These are phyloP conservation scores for Penicillium janthinellum DNA, from an alignment of 2,329 filamentous ascomycete species.

Conservation along the genomic window DNA sequence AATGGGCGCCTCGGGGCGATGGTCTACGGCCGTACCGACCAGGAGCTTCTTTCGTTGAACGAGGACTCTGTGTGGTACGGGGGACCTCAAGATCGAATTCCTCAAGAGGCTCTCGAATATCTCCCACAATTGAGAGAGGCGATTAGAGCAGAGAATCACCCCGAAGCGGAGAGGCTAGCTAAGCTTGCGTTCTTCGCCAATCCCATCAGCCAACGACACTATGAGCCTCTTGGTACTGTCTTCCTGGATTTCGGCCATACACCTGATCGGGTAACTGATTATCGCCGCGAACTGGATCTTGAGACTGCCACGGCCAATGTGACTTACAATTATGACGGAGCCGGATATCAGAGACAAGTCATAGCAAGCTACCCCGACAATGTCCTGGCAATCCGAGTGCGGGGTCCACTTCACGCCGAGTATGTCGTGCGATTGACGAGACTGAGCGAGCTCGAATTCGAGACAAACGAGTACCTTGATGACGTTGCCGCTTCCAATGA, in stretches of 20 bases:
- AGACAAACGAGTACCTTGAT: conserved; percentile 50
- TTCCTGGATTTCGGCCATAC: conserved; percentile 47
- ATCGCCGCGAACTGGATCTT: conserved; percentile 47
- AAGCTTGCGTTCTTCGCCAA: conserved; percentile 49
- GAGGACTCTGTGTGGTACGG: conserved; percentile 55
- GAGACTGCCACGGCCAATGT: conserved; percentile 40
- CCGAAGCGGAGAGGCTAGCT: conserved; percentile 47
- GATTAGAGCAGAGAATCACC: conserved; percentile 45
- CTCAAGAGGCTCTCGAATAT: conserved; percentile 41
- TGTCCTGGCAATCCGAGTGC: conserved; percentile 41
- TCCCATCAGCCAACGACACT: conserved; percentile 51
- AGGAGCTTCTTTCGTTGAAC: conserved; percentile 51
- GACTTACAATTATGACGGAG: conserved; percentile 40
- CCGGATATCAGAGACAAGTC: conserved; percentile 40
- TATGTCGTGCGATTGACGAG: conserved; percentile 38
- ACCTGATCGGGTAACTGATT: conserved; percentile 30
- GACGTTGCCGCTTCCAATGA: conserved; percentile 33
- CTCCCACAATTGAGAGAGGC: conserved; percentile 44
- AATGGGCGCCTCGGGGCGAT: conserved; percentile 53
- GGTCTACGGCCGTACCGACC: conserved; percentile 49
- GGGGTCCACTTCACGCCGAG: conserved; percentile 25
- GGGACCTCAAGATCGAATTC: conserved; percentile 48
- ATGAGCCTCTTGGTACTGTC: conserved; percentile 49
- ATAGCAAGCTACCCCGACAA: conserved; percentile 49
- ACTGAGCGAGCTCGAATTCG: conserved; percentile 47